Evolutionary conservation across 2,329 filamentous ascomycete genomes (phyloP), one percentile per base, ranked within the genome.

Genomic region (Neofusicoccum kwambonambiense): DNA sequence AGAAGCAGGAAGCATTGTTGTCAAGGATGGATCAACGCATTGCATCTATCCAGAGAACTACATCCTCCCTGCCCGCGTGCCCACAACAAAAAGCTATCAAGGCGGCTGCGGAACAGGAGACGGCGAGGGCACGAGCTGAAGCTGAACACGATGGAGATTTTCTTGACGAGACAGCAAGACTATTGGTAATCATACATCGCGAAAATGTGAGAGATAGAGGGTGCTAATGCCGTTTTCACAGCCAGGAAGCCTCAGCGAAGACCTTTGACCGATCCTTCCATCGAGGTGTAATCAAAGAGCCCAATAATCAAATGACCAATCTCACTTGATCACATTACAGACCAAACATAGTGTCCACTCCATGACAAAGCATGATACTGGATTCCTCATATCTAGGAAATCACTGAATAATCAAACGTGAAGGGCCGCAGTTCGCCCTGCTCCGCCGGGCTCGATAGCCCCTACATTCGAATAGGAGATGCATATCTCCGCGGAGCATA

Each of bases 21-120:
- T 49, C 42, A 6, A 47, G 60, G 3, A 62, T 62, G 60, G 37
- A 37, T 15, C 42, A 62, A n/a, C 60, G 60, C 37, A 62, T 62
- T 13, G 13, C 17, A 7, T 39, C 37, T 12, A 50, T 62, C 4
- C 42, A 50, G 44, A 27, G 51, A 41, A 31, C 60, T 2, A 50
- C 19, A n/a, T 15, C 34, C 4, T 15, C 31, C 8, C 44, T 62
- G 1, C 60, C 60, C 1, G 6, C 45, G 2, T 41, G 42, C 11
- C 15, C 31, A 11, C 45, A 62, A 41, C 22, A 41, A n/a, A 42
- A 51, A 31, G 34, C 60, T 9, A 62, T 62, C 45, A 50, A 41
- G 11, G 35, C 41, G 11, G 12, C 44, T 1, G 45, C 49, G 12
- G 42, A 62, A 9, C 15, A 37, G 34, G 60, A 62, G 12, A 4